Conservation (phyloP, 2,329 filamentous ascomycete genomes). For the Teratosphaeria gauchensis region DNA sequence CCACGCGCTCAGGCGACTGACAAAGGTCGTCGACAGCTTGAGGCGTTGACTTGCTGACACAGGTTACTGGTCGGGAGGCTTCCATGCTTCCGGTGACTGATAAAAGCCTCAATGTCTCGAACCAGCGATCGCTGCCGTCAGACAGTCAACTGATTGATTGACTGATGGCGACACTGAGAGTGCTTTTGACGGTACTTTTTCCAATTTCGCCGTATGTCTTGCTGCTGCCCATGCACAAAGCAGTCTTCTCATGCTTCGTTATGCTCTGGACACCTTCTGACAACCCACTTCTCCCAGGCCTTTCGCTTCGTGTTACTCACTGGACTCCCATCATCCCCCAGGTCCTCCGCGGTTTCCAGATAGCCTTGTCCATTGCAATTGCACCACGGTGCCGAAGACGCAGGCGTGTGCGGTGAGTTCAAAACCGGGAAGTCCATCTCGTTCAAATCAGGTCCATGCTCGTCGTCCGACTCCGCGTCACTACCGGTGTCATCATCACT, state of each 20-base stretch:
- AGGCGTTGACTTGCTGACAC: too few species aligned
- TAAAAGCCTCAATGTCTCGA: too few species aligned
- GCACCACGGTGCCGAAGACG: slow-evolving; percentile 35
- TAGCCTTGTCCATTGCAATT: slow-evolving; percentile 31
- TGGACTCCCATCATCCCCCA: slow-evolving; percentile 39
- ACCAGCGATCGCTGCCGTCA: too few species aligned
- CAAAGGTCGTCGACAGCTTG: too few species aligned
- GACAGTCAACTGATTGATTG: too few species aligned
- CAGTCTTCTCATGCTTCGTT: slow-evolving; percentile 5
- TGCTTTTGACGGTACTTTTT: too few species aligned
- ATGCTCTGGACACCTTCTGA: slow-evolving; percentile 34
- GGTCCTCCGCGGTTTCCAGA: slow-evolving; percentile 33
- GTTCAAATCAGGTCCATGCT: slow-evolving; percentile 29
- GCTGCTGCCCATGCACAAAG: neutral
- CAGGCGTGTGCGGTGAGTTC: slow-evolving; percentile 33
- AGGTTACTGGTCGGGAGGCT: too few species aligned
- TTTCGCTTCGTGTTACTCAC: slow-evolving; percentile 43
- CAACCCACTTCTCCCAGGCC: slow-evolving; percentile 47
- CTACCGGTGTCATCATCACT: slow-evolving; percentile 8
- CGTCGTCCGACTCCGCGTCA: slow-evolving; percentile 21
- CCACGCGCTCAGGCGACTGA: too few species aligned
- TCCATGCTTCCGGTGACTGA: too few species aligned
- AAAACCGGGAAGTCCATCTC: slow-evolving; percentile 37
- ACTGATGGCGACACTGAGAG: too few species aligned
- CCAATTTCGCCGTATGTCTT: too few species aligned